Evolutionary conservation across 2,329 filamentous ascomycete species (phyloP), one percentile per base, ranked within the genome.

Genomic region (Zalaria sp.): DNA sequence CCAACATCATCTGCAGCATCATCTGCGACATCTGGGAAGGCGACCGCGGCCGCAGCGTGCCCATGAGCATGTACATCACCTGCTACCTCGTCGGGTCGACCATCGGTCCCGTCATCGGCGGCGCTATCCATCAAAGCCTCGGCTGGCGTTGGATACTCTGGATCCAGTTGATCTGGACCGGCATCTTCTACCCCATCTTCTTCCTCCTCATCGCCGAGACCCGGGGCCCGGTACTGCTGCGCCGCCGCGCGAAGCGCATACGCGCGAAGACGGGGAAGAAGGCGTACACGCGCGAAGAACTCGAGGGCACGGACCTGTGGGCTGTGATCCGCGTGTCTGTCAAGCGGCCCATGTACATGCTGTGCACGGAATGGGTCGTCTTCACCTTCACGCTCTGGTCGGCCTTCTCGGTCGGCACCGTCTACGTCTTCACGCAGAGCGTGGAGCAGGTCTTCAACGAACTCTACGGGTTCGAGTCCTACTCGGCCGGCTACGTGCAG

Each of bases 361-460:
- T 71, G 4, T 58, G 56, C 47, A 72, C 68, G 1, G 69, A 73
- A 53, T 63, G 63, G 3, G 68, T 73, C 0, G 62, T 72, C 2
- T 58, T 69, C 35, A 60, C 60, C 37, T 62, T 65, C 37, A 68
- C 67, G 1, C 43, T 72, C 11, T 71, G 67, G 66, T 67, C 64
- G 5, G 62, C 64, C 10, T 67, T 71, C 43, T 59, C 60, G 43
- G 58, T 66, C 39, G 65, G 65, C n/a, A 63, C 59, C 2, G 60
- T 68, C 18, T 71, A 66, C 51, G 59, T 71, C 47, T 70, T 68
- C 52, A 71, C 67, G 0, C 68, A 71, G 43, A 67, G 62, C 27
- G 61, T 67, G 35, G 60, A 60, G 7, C 58, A 65, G 47, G 61
- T 69, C 40, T 67, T 64, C 51, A 43, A 50, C 1, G 47, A 42